phyloP scores from a whole-genome alignment of 169 alveolate species.

The Eimeria zaria region DNA sequence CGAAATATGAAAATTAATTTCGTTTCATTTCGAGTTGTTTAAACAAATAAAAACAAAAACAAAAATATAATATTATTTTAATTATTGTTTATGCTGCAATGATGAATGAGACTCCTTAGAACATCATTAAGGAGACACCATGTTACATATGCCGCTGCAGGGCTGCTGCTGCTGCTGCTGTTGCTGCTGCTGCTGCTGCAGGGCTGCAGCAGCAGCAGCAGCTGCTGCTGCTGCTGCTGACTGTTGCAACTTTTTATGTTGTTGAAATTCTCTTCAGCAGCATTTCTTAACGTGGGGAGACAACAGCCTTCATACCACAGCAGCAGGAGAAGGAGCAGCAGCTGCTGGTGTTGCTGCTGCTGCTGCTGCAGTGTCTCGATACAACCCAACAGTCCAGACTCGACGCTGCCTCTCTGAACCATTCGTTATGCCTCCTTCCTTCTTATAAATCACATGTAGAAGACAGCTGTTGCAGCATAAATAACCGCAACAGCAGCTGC shows the following conservation, averaged over 20 bases:
- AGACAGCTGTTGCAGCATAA: constrained; percentile 41
- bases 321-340: constrained; percentile 19
- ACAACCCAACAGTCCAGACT: not conserved
- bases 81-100: not conserved
- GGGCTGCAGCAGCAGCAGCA: no score
- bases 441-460: not conserved
- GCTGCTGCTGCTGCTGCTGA: not conserved
- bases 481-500: not conserved
- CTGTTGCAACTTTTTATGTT: not conserved
- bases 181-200: constrained; percentile 29
- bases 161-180: constrained; percentile 22
- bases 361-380: constrained; percentile 49
- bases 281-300: not conserved
- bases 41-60: no score
- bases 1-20: no score
- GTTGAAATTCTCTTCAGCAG: not conserved
- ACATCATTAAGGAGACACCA: no score
- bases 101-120: no score
- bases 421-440: not conserved
- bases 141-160: not conserved
- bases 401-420: not conserved
- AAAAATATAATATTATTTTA: no score
- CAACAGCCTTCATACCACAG: not conserved
- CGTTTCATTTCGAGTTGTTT: no score
- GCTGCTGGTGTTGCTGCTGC: not conserved